A percentile compares a stretch with the other conserved stretches of the same genome.
Conservation (phyloP, 2,329 filamentous ascomycete genomes). For the Epichloe scottii region DNA sequence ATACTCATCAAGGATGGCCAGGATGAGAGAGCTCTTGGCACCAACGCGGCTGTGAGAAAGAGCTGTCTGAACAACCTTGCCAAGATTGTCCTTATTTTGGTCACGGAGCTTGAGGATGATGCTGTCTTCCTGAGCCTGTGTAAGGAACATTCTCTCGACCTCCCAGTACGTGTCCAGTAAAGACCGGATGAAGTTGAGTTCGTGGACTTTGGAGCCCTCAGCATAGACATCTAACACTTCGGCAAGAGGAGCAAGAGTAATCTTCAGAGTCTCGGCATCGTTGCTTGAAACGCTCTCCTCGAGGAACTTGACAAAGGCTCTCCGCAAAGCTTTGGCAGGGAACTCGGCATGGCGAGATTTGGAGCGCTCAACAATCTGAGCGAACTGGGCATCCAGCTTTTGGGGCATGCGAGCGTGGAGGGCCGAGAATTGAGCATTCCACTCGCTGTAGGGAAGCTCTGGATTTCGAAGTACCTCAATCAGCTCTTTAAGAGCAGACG, state of each 20-base stretch:
- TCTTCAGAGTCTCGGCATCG: slow-evolving; percentile 63
- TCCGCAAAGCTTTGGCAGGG: slow-evolving; percentile 75
- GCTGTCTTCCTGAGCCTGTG: slow-evolving; percentile 81
- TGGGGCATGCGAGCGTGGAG: slow-evolving; percentile 96
- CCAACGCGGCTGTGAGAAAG: slow-evolving; percentile 87
- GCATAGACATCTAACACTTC: slow-evolving; percentile 68
- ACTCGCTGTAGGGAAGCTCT: slow-evolving; percentile 91
- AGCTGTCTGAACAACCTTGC: slow-evolving; percentile 74
- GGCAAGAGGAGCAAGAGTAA: slow-evolving; percentile 61
- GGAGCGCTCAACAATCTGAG: slow-evolving; percentile 75
- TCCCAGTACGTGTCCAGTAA: slow-evolving; percentile 73
- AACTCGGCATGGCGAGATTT: slow-evolving; percentile 73
- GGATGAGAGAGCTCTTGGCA: slow-evolving; percentile 84
- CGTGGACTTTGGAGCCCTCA: slow-evolving; percentile 83
- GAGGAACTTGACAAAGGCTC: slow-evolving; percentile 76
- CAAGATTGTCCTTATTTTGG: slow-evolving; percentile 86
- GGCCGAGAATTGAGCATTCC: slow-evolving; percentile 89
- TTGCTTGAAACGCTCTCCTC: slow-evolving; percentile 66
- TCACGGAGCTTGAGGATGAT: slow-evolving; percentile 89
- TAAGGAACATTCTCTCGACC: slow-evolving; percentile 79
- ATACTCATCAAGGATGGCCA: slow-evolving; percentile 89
- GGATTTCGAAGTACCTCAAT: slow-evolving; percentile 82
- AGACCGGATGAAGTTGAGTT: slow-evolving; percentile 68
- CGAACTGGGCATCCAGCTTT: slow-evolving; percentile 73
- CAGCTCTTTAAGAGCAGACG: slow-evolving; percentile 69